Evolutionary conservation across 306 rosid species (phyloP), one percentile per base, ranked within the genome.

Genomic region (Fagus crenata): DNA sequence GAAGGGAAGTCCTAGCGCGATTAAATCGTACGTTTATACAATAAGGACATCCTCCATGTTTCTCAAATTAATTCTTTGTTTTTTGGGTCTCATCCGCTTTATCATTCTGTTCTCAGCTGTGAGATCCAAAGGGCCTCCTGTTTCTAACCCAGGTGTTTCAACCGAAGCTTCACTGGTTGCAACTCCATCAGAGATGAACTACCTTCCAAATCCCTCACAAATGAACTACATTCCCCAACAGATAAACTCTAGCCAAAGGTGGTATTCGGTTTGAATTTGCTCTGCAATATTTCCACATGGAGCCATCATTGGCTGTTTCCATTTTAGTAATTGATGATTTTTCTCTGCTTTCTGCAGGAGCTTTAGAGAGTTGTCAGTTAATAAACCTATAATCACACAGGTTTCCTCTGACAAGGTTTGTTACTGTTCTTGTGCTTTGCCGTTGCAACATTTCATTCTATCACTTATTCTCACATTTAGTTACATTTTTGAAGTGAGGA

Each of bases 371-470:
- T 49, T 77, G 28, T 22, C 28, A 60, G 71, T 59, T 56, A 46
- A 31, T 53, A 53, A 81, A 73, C 77, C 84, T 77, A 88, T 89
- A 33, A 70, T 82, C 72, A 61, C 82, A 71, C 84, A 33, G 53
- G 87, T 90, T 74, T 87, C 98, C 64, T 86, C 97, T 4, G 84
- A 90, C 70, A 82, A 88, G 97, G 98, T 93, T 79, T 75, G 88
- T 85, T 65, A 1, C 76, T 85, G 53, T 5, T 77, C 58, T 83
- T 63, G 53, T 43, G 28, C 59, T 31, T 33, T 55, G 53, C 15
- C 17, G 28, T 41, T n/a, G 31, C 15, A 37, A 17, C 70, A 61
- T 73, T 69, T 17, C 54, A 53, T 43, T 49, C 32, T 18, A 42
- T n/a, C 63, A 28, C 73, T 53, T 22, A 14, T 9, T 69, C 32